A percentile compares a stretch with the other conserved stretches of the same genome.
phyloP scores from a whole-genome alignment of 140 eudicot genomes.

The Anethum foeniculum region DNA sequence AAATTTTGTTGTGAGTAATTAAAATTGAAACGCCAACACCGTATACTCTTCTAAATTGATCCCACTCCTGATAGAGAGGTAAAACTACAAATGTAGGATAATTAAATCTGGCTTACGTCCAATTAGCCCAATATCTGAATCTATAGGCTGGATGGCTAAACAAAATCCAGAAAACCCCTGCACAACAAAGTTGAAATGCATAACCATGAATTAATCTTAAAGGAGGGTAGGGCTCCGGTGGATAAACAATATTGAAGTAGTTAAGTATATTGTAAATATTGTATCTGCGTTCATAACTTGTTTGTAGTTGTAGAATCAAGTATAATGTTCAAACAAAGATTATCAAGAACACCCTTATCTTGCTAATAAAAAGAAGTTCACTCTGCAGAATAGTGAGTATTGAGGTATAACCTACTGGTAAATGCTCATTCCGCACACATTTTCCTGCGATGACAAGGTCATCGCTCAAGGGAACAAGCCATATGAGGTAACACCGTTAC shows the following conservation, averaged over 20 bases:
- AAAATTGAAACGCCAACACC: neutral
- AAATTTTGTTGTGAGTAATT: conserved; percentile 1
- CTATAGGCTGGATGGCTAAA: conserved; percentile 61
- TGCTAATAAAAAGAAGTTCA: neutral
- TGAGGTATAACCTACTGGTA: neutral
- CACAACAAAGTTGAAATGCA: conserved; percentile 16
- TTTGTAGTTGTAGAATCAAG: neutral
- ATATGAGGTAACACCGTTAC: neutral
- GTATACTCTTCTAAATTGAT: neutral
- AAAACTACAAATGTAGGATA: neutral
- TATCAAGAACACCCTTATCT: neutral
- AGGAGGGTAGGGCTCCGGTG: neutral
- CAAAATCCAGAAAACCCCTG: conserved; percentile 84
- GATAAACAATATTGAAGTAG: neutral
- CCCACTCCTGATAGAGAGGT: neutral
- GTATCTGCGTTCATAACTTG: neutral
- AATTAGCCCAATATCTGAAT: conserved; percentile 43
- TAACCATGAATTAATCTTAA: neutral
- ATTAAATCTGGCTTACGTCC: conserved; percentile 61
- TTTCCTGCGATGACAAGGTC: neutral
- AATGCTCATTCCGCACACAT: neutral
- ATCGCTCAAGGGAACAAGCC: neutral
- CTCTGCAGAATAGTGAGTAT: neutral
- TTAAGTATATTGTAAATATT: neutral
- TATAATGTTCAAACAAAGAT: neutral